Conservation (phyloP, 148 eudicot species). For the Camellia sinensis region DNA sequence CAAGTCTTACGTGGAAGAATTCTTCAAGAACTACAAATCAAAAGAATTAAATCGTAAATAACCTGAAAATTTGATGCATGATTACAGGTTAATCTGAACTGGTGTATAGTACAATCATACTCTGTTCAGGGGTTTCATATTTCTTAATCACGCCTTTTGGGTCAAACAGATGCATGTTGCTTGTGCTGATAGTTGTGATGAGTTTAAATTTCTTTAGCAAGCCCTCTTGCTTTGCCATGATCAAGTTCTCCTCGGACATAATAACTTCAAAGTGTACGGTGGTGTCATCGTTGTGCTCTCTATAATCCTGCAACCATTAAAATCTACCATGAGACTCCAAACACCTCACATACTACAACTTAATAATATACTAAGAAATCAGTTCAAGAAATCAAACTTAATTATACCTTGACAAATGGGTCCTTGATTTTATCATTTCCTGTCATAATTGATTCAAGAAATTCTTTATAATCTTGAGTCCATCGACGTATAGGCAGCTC, state of each 20-base stretch:
- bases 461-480: constrained; percentile 89
- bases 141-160: constrained; percentile 71
- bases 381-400: not conserved
- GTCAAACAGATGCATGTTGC: constrained; percentile 95
- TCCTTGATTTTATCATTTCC: constrained; percentile 60
- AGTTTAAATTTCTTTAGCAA: constrained; percentile 87
- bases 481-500: constrained; percentile 81
- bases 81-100: not conserved
- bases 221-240: constrained; percentile 73
- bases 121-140: constrained; percentile 79
- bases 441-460: constrained; percentile 44
- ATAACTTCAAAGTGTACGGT: constrained; percentile 44
- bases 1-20: constrained; percentile 64
- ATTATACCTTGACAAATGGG: constrained; percentile 48
- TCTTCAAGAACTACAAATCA: constrained; percentile 72
- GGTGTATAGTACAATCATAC: constrained; percentile 35
- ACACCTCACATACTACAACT: not conserved
- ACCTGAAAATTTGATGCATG: not conserved
- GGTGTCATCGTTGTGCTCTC: constrained; percentile 45
- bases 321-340: not conserved
- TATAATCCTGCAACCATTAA: constrained; percentile 46
- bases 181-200: constrained; percentile 68
- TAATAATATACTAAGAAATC: not conserved
- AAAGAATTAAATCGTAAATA: constrained; percentile 2
- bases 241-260: constrained; percentile 46